Base-by-base conservation (phyloP, 805 yeast genomes). In the Wickerhamiella parazyma region DNA sequence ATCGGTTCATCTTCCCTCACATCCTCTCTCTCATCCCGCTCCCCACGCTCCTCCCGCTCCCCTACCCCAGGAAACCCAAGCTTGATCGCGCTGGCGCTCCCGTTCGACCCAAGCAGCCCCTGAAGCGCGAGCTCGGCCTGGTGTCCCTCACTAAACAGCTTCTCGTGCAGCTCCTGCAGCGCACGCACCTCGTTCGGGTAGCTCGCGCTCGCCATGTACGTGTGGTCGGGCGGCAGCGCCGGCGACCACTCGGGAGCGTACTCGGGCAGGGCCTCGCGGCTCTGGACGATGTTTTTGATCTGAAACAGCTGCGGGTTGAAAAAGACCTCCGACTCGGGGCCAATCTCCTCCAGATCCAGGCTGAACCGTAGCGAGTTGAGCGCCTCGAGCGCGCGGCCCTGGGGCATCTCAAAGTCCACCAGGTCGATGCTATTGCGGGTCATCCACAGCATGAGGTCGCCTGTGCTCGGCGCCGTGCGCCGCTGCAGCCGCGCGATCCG, bases 141-240 rank as follows among this genome's bases (percentile, higher is more conserved):
- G 45, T 82, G 67, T 24, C 94, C 82, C 58, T 89, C 96, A 41
- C 76, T 77, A 2, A 84, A 87, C 41, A 87, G 66, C 52, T 73
- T 73, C 44, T 80, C 73, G 49, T 89, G 69, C 44, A 89, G 69
- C 45, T 72, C 66, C 49, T 79, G 74, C 48, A 87, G 83, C 54
- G 84, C 89, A 1, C 77, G 72, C 12, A 77, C 62, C 17, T 78
- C 67, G 19, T 73, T 66, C 45, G 77, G 69, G 57, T 67, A 86
- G 49, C 70, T 69, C 0, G 94, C 80, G 0, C 95, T 81, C 45
- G 77, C 72, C 59, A 75, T 76, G 58, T 80, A 89, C 0, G 97
- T 89, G 60, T 87, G 93, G 54, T 85, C 94, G 0, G 97, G 95
- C 1, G 98, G 98, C 22, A 89, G 68, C 10, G 76, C 75, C 0